Percentiles rank a stretch among this genome's conserved stretches.
phyloP scores from a whole-genome alignment of 2,329 filamentous ascomycete species.

The Hirsutella rhossiliensis region DNA sequence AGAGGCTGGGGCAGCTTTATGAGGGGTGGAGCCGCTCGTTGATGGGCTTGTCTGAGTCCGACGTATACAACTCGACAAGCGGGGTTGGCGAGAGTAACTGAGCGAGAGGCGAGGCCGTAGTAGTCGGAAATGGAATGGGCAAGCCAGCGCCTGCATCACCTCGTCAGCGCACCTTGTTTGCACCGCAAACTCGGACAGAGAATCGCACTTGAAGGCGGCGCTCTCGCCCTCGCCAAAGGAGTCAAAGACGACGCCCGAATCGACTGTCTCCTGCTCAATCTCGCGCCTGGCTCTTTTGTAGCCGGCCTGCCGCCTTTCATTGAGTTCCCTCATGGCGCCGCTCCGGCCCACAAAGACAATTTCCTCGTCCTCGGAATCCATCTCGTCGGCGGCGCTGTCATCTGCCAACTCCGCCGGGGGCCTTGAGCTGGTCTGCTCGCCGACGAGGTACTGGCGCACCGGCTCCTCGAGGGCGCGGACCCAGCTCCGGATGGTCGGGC shows the following conservation, averaged over 20 bases:
- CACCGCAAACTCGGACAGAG: not conserved
- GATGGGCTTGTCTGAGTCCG: constrained; percentile 45
- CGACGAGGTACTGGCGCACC: constrained; percentile 62
- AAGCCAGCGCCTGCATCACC: constrained; percentile 63
- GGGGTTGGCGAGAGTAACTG: constrained; percentile 59
- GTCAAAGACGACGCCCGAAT: constrained; percentile 65
- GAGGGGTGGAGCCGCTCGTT: constrained; percentile 11
- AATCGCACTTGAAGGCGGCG: constrained; percentile 67
- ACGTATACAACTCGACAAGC: constrained; percentile 74
- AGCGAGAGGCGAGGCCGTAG: constrained; percentile 79
- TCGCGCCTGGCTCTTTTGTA: constrained; percentile 41
- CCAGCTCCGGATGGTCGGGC: constrained; percentile 65
- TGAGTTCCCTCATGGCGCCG: constrained; percentile 41
- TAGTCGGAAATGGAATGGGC: constrained; percentile 87
- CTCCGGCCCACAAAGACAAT: constrained; percentile 75
- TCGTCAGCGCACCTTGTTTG: not conserved
- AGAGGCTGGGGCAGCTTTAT: constrained; percentile 45
- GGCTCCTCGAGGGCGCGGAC: constrained; percentile 78
- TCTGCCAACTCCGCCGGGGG: constrained; percentile 2
- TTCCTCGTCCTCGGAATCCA: constrained; percentile 58
- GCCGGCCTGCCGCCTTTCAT: constrained; percentile 22
- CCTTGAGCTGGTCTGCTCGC: constrained; percentile 17
- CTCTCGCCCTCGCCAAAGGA: constrained; percentile 61
- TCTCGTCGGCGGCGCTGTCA: constrained; percentile 23
- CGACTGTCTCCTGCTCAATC: constrained; percentile 45